Percentiles rank a stretch among this genome's conserved stretches.
Conservation (phyloP, 805 yeast species). For the Priceomyces haplophilus region DNA sequence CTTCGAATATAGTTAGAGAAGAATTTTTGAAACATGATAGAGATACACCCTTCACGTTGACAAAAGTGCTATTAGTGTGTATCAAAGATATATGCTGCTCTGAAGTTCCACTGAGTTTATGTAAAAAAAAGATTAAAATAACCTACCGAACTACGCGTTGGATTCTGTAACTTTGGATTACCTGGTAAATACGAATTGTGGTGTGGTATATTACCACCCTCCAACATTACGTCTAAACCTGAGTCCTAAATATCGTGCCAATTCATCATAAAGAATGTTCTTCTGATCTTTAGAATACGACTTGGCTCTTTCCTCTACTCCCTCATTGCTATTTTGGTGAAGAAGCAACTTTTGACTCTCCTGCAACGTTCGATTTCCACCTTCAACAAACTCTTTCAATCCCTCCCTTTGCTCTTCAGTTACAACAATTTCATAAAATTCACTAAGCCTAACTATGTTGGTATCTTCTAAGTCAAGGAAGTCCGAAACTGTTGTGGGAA, state of each 20-base stretch:
- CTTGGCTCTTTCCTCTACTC: conserved; percentile 8
- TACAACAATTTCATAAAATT: conserved; percentile 77
- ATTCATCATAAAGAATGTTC: conserved; percentile 54
- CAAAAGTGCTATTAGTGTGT: too few species aligned
- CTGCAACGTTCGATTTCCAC: conserved; percentile 5
- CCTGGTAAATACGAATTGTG: too few species aligned
- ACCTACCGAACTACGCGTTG: too few species aligned
- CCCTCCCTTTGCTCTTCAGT: conserved; percentile 55
- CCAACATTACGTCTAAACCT: conserved; percentile 49
- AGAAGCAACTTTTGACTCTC: conserved; percentile 10
- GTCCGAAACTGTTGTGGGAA: conserved; percentile 58
- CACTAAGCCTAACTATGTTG: conserved; percentile 52
- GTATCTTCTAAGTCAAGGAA: conserved; percentile 47
- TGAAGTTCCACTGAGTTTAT: too few species aligned
- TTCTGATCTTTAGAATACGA: conserved; percentile 45
- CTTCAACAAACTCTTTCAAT: conserved; percentile 12
- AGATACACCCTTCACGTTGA: too few species aligned
- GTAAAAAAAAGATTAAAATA: too few species aligned
- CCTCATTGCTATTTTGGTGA: background rate
- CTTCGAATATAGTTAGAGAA: too few species aligned
- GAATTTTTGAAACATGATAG: too few species aligned
- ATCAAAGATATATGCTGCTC: too few species aligned
- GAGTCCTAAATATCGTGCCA: conserved; percentile 70
- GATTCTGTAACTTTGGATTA: too few species aligned
- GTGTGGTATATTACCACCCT: conserved; percentile 43